A percentile compares a stretch with the other conserved stretches of the same genome.
Evolutionary conservation across 768 basidiomycete species (phyloP).

Genomic region (Tricholoma furcatifolium): DNA sequence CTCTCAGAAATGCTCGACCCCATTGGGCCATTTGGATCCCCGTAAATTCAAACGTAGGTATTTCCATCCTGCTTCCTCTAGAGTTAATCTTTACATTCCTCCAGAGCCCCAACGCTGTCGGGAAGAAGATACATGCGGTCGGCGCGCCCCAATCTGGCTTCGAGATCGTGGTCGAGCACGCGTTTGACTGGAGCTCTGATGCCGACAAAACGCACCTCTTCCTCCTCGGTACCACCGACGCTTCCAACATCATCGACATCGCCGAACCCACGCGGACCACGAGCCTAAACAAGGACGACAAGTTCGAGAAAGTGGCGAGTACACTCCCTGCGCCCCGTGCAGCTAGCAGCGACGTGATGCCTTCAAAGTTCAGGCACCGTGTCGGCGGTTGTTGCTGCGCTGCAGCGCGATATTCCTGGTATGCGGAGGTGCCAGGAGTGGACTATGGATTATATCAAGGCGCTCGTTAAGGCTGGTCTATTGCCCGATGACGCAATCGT

Average conservation of each 20-base stretch:
- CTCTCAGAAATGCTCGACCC: background rate
- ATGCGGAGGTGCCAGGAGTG: conserved; percentile 7
- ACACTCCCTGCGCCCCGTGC: background rate
- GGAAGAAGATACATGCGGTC: background rate
- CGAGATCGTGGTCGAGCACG: conserved; percentile 1
- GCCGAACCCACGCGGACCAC: background rate
- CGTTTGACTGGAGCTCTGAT: background rate
- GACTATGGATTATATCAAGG: conserved; percentile 2
- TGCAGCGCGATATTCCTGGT: conserved; percentile 4
- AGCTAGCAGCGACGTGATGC: background rate
- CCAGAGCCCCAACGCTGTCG: background rate
- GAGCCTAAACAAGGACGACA: conserved; percentile 5
- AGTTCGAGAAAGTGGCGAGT: conserved; percentile 4
- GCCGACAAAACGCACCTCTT: background rate
- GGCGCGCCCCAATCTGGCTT: background rate
- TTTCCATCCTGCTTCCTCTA: background rate
- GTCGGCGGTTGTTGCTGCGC: background rate
- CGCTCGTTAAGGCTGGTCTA: conserved; percentile 1
- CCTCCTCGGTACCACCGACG: background rate
- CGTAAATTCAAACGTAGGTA: background rate
- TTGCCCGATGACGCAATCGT: background rate
- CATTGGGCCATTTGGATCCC: background rate
- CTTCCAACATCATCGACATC: conserved; percentile 4
- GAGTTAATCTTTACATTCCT: background rate
- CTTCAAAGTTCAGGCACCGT: conserved; percentile 1